phyloP scores from a whole-genome alignment of 2,329 filamentous ascomycete genomes.

The Fusarium stilboides region DNA sequence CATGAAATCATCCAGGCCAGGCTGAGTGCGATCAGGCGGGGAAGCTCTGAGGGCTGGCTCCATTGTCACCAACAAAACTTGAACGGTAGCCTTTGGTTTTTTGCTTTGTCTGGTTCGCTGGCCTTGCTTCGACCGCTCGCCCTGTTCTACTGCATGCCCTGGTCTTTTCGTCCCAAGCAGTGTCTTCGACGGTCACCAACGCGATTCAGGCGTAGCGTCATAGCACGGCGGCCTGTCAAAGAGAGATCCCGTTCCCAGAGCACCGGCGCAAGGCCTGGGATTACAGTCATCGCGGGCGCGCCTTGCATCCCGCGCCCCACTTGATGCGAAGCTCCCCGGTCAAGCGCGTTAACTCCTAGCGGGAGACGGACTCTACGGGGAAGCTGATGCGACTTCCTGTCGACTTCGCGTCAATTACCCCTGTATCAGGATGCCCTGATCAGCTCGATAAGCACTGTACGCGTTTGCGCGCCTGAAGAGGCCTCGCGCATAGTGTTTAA shows the following conservation, averaged over 20 bases:
- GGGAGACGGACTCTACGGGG: constrained; percentile 39
- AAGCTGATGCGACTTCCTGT: constrained; percentile 39
- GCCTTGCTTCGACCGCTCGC: constrained; percentile 2
- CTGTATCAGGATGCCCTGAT: constrained; percentile 13
- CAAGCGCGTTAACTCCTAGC: constrained; percentile 39
- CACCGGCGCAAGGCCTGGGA: constrained; percentile 49
- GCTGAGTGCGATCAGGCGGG: constrained; percentile 33
- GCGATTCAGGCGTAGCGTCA: constrained; percentile 49
- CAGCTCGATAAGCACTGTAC: constrained; percentile 48
- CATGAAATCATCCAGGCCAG: constrained; percentile 37
- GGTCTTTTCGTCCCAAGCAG: constrained; percentile 22
- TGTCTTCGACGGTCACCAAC: constrained; percentile 35
- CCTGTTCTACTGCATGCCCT: constrained; percentile 2
- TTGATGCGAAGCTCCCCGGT: constrained; percentile 45
- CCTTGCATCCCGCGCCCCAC: constrained; percentile 49
- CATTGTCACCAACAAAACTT: constrained; percentile 29
- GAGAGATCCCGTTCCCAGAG: constrained; percentile 52
- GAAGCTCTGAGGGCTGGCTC: constrained; percentile 39
- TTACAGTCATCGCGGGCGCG: constrained; percentile 35
- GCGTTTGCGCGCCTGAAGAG: constrained; percentile 15
- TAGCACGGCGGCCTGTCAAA: constrained; percentile 48
- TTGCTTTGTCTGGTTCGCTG: background rate
- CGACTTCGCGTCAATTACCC: constrained; percentile 37
- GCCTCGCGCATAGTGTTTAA: constrained; percentile 17
- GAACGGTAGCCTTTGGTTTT: constrained; percentile 12